Percentiles rank a stretch among this genome's conserved stretches.
Evolutionary conservation across 139 green algal species (phyloP).

Genomic region (Auxenochlorella protothecoides): DNA sequence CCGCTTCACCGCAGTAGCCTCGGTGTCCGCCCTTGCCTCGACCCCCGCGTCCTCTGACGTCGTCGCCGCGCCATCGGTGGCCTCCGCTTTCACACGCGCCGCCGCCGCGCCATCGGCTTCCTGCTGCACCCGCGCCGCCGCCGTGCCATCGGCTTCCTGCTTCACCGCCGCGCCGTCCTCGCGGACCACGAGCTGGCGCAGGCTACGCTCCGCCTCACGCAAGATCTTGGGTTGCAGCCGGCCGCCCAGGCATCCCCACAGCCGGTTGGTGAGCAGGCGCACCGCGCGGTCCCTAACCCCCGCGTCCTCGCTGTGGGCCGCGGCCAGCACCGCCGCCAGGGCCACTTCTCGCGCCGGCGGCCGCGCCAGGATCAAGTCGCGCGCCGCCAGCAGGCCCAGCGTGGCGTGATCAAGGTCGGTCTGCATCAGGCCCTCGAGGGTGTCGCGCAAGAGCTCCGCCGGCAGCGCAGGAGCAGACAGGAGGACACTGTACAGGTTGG

Average conservation of each 20-base stretch:
- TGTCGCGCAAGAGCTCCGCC: conserved; percentile 11
- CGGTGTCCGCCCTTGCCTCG: background rate
- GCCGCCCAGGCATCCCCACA: conserved; percentile 16
- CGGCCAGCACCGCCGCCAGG: conserved; percentile 38
- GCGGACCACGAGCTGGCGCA: conserved; percentile 1
- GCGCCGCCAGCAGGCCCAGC: conserved; percentile 30
- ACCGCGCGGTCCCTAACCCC: conserved; percentile 40
- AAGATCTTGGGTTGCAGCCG: background rate
- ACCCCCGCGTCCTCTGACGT: background rate
- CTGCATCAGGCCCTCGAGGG: conserved; percentile 26
- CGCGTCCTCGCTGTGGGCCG: conserved; percentile 8
- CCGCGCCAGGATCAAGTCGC: conserved; percentile 34
- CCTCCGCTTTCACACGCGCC: too few species aligned
- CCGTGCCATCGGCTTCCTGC: background rate
- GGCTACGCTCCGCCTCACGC: background rate
- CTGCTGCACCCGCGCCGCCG: background rate
- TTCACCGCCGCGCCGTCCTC: background rate
- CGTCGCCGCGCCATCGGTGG: background rate
- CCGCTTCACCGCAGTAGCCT: background rate
- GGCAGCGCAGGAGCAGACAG: conserved; percentile 46
- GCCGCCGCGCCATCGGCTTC: background rate
- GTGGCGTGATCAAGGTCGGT: conserved; percentile 36
- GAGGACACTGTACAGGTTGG: conserved; percentile 17
- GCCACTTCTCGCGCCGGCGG: conserved; percentile 25
- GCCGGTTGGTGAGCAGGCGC: conserved; percentile 41